phyloP scores from a whole-genome alignment of 257 asterid species.

The Solanum peruvianum region DNA sequence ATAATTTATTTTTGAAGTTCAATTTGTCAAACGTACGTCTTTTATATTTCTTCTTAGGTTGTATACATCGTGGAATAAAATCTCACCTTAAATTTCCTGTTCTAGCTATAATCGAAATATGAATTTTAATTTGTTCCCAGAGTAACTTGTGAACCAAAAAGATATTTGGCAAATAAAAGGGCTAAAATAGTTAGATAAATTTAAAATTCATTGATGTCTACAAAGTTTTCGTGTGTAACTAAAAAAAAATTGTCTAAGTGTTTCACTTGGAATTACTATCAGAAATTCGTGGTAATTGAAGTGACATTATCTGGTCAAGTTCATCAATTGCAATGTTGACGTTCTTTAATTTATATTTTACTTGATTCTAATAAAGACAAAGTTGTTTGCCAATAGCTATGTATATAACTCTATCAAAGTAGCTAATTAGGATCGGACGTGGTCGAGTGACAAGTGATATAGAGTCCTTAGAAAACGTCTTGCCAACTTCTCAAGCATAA shows the following conservation, averaged over 20 bases:
- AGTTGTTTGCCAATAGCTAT: background rate
- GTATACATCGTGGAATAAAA: background rate
- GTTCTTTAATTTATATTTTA: background rate
- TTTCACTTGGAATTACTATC: background rate
- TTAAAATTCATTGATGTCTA: background rate
- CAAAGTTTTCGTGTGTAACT: background rate
- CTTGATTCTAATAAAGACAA: background rate
- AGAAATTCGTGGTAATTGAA: background rate
- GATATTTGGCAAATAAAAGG: background rate
- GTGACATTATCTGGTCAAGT: background rate
- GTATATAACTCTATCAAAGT: background rate
- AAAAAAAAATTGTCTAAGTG: no score
- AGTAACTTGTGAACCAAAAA: background rate
- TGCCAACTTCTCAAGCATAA: accelerated
- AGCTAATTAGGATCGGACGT: background rate
- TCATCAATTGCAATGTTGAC: background rate
- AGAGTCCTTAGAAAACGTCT: background rate
- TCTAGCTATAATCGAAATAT: background rate
- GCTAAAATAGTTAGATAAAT: background rate
- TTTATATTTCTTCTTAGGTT: background rate
- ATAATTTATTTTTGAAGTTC: no score
- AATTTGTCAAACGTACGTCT: background rate
- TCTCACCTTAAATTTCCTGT: background rate
- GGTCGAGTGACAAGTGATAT: background rate
- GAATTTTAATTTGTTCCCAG: background rate